Percentiles rank a stretch among this genome's conserved stretches.
phyloP scores from a whole-genome alignment of 108 stramenopile genomes.

The Parietichytrium sp. region DNA sequence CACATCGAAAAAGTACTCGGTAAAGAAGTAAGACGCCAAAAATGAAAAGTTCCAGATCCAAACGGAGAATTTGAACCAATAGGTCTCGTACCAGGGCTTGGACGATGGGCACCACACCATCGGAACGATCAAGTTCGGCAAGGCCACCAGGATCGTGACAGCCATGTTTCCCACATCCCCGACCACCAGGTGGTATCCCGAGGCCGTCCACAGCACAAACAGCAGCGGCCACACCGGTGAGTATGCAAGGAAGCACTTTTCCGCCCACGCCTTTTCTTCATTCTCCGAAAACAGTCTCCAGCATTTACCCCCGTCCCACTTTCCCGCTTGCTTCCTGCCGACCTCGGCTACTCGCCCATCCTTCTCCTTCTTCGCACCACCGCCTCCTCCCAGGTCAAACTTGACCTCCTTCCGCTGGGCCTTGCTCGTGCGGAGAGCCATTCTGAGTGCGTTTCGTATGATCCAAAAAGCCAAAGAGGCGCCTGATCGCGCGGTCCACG shows the following conservation, averaged over 20 bases:
- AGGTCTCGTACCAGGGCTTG: not conserved
- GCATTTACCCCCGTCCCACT: too few relatives aligned
- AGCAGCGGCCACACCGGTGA: not conserved
- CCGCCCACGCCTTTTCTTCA: not conserved
- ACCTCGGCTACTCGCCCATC: too few relatives aligned
- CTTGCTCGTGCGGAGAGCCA: too few relatives aligned
- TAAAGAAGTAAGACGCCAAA: slow-evolving; percentile 33
- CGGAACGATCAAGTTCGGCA: slow-evolving; percentile 5
- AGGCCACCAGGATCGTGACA: not conserved
- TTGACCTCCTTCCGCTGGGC: too few relatives aligned
- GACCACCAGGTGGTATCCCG: not conserved
- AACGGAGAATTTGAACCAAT: slow-evolving; percentile 38
- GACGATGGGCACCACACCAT: not conserved
- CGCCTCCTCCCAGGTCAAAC: too few relatives aligned
- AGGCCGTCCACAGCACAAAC: not conserved
- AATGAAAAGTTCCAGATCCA: not conserved
- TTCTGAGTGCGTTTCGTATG: too few relatives aligned
- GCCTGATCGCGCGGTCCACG: too few relatives aligned
- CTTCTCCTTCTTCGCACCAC: too few relatives aligned
- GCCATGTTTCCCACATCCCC: not conserved
- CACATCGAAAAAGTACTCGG: slow-evolving; percentile 34
- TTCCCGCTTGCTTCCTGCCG: too few relatives aligned
- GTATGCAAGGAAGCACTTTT: not conserved
- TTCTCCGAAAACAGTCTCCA: slow-evolving; percentile 7
- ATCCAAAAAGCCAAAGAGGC: too few relatives aligned